Evolutionary conservation across 192 early-diverging fungal genomes (phyloP).

Genomic region (Backusella luteola): DNA sequence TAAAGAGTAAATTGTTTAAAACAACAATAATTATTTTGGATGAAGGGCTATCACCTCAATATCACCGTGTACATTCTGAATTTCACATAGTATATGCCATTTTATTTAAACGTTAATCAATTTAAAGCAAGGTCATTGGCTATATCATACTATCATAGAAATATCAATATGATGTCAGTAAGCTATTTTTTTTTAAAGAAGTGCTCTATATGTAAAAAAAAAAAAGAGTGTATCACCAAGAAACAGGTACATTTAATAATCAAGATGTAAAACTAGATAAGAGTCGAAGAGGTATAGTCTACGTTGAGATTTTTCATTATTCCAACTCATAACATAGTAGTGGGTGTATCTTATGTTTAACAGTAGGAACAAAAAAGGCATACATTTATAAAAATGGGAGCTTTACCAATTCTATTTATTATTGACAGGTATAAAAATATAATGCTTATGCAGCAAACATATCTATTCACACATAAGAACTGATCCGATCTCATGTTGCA

Average conservation of each 20-base stretch:
- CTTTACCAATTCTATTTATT: not conserved
- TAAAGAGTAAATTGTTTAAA: not conserved
- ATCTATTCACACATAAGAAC: not conserved
- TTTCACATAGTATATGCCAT: not conserved
- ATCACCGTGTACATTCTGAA: not conserved
- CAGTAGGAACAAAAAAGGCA: not conserved
- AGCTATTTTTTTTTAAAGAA: not conserved
- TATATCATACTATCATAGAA: not conserved
- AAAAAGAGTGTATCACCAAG: too few species aligned
- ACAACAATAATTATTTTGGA: not conserved
- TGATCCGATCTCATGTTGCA: not conserved
- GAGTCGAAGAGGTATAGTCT: too few species aligned
- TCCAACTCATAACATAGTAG: not conserved
- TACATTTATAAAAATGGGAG: not conserved
- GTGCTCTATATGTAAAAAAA: too few species aligned
- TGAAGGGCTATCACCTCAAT: not conserved
- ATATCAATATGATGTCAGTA: not conserved
- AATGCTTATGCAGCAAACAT: not conserved
- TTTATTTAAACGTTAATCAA: not conserved
- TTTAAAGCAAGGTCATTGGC: not conserved
- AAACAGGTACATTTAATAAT: too few species aligned
- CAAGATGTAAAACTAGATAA: too few species aligned
- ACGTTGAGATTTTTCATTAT: not conserved
- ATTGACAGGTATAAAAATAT: not conserved
- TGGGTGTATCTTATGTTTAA: not conserved